phyloP scores from a whole-genome alignment of 257 asterid genomes.

The Solanum chmielewskii region DNA sequence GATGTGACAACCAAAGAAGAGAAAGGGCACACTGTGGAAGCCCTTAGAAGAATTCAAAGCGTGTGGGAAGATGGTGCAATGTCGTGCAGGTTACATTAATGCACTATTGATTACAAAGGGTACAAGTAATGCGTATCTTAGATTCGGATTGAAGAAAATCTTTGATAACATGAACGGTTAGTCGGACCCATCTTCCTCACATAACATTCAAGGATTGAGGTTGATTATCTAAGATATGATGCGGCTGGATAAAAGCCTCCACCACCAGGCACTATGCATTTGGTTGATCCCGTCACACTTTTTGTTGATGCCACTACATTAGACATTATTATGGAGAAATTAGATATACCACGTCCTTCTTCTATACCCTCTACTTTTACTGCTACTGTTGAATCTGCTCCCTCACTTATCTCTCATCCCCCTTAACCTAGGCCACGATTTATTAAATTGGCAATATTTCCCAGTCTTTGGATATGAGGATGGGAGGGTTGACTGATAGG shows the following conservation, averaged over 20 bases:
- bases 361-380: not conserved
- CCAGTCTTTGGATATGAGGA: not conserved
- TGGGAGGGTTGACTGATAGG: not conserved
- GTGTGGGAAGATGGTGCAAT: not conserved
- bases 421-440: not conserved
- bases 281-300: not conserved
- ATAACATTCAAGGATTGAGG: not conserved
- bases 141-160: not conserved
- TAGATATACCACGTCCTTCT: not conserved
- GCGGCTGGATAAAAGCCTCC: accelerated
- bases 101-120: not conserved
- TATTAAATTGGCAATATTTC: not conserved
- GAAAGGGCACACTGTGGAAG: not conserved
- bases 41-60: not conserved
- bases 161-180: not conserved
- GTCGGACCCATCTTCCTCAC: not conserved
- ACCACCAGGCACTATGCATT: not conserved
- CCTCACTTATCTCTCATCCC: not conserved
- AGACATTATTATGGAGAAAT: no score
- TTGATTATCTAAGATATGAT: no score
- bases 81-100: not conserved
- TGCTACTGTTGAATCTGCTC: not conserved
- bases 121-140: not conserved
- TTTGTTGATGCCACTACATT: not conserved
- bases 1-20: no score